Base-by-base conservation (phyloP, 1,139 yeast species). In the Spencermartinsiella ligniputridi region DNA sequence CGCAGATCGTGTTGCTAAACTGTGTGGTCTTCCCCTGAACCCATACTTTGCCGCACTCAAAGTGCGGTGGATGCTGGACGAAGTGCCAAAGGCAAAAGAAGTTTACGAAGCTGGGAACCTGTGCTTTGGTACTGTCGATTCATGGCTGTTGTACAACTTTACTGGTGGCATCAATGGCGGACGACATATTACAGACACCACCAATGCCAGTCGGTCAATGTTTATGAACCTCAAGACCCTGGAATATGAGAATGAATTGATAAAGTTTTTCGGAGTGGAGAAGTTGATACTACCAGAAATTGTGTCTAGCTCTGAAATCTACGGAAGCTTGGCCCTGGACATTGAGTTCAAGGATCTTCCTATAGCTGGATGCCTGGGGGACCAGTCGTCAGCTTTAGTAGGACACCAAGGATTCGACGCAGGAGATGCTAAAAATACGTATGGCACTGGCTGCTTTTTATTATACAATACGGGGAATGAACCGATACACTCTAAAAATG, bases 361-460 rank as follows among this genome's bases (percentile, higher is more conserved):
- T 27, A 79, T 90, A 48, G 78, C 88, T 57, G 97, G 97, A 34
- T 87, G 96, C 67, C 72, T 90, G 24, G 97, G 97, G 50, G 97
- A 90, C 68, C 97, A 90, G 70, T 80, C 92, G 48, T 90, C 97
- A 3, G 94, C 97, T 3, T 69, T 90, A 51, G 96, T 89, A 41
- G 97, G 97, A 27, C 97, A 90, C 67, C 68, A 87, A 65, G 96
- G 96, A 1, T 79, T 87, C 59, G 74, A 76, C 53, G 75, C 80
- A 25, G 97, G 97, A 46, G 79, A 84, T 43, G 96, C 96, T 35
- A 90, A 90, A 67, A 87, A 95, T 72, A 90, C 97, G n/a, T 90
- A 89, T 62, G 97, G 97, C 54, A 90, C 97, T 2, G 97, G 97
- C 52, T 88, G 96, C 64, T 90, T 90, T 75, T 67, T 90, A 52